These are phyloP conservation scores for Thoreauomyces humboldtii DNA, from an alignment of 192 early-diverging fungal species.

Conservation along the genomic window DNA sequence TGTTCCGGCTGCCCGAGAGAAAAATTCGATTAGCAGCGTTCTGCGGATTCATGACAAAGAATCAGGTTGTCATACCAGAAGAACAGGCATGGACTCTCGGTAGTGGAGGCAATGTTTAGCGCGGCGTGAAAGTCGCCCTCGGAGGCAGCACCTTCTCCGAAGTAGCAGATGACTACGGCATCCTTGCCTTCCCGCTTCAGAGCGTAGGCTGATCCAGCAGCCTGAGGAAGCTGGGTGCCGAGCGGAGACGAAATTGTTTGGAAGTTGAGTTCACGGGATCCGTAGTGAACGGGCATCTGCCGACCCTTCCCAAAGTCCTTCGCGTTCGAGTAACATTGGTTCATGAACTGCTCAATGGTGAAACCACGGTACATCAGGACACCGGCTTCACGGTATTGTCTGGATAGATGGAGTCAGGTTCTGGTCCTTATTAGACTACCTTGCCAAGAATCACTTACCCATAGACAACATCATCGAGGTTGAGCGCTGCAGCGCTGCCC, in stretches of 20 bases:
- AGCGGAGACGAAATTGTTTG: constrained; percentile 97
- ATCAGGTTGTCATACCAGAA: constrained; percentile 87
- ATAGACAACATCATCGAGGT: constrained; percentile 84
- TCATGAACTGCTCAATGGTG: constrained; percentile 89
- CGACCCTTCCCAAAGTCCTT: constrained; percentile 88
- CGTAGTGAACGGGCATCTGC: constrained; percentile 99
- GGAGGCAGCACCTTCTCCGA: constrained; percentile 94
- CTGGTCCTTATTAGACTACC: too few relatives aligned
- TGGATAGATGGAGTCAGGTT: neutral
- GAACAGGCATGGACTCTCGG: constrained; percentile 87
- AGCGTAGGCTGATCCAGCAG: constrained; percentile 91
- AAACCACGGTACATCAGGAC: constrained; percentile 94
- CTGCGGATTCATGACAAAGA: too few relatives aligned
- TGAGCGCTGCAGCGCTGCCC: constrained; percentile 85
- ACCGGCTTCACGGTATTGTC: constrained; percentile 93
- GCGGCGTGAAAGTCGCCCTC: constrained; percentile 99
- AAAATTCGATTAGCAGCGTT: too few relatives aligned
- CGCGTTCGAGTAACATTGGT: constrained; percentile 94
- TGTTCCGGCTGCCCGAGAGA: constrained; percentile 83
- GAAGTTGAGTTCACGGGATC: constrained; percentile 78
- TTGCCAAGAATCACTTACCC: constrained; percentile 58
- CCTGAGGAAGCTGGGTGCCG: constrained; percentile 98
- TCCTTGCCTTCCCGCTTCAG: constrained; percentile 78
- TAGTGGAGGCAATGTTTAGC: constrained; percentile 94
- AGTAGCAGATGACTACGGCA: constrained; percentile 87